These are phyloP conservation scores for Thuja plicata DNA, from an alignment of 83 land plant species.

Conservation along the genomic window DNA sequence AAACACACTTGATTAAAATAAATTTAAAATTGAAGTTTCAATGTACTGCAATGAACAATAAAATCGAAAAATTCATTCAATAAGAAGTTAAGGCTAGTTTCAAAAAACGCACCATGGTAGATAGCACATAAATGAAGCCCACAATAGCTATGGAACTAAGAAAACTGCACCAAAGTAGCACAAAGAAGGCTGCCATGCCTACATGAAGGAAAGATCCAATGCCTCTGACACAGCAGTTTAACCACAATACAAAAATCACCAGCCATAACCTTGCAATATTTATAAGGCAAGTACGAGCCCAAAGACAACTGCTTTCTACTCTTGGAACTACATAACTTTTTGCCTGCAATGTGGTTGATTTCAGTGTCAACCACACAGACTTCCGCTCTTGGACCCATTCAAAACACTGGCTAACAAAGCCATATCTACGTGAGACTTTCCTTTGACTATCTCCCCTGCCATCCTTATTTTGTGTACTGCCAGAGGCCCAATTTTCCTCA, in stretches of 20 bases:
- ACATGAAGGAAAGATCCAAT: background rate
- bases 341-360: background rate
- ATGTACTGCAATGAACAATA: background rate
- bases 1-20: background rate
- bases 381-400: background rate
- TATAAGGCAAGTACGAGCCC: background rate
- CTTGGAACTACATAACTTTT: background rate
- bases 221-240: slow-evolving; percentile 1
- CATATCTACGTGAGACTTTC: background rate
- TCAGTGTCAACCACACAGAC: background rate
- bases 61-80: background rate
- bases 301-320: background rate
- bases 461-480: background rate
- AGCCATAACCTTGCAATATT: background rate
- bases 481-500: background rate
- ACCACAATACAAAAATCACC: background rate
- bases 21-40: background rate
- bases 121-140: background rate
- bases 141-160: background rate
- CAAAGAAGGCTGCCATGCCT: background rate
- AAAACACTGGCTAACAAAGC: background rate
- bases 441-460: background rate
- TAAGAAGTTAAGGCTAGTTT: background rate
- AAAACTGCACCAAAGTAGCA: slow-evolving; percentile 11
- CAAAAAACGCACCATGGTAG: background rate